Evolutionary conservation across 768 basidiomycete species (phyloP).

Genomic region (Auricularia cornea): DNA sequence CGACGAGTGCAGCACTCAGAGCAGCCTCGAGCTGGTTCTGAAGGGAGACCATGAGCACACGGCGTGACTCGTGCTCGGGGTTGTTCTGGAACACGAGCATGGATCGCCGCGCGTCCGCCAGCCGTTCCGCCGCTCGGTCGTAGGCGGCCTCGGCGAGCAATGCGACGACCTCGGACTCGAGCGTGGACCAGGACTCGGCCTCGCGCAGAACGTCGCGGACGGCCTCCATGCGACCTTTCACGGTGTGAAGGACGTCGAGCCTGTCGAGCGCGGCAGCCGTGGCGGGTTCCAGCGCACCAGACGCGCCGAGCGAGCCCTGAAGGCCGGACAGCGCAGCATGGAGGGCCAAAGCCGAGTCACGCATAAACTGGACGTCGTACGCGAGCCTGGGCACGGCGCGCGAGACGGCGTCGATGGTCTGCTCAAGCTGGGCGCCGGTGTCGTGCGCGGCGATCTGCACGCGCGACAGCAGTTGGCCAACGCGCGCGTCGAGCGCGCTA

Average conservation of each 20-base stretch:
- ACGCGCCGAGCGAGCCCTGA: slow-evolving; percentile 34
- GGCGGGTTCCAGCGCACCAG: slow-evolving; percentile 40
- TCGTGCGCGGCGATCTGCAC: slow-evolving; percentile 85
- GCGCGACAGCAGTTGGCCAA: slow-evolving; percentile 66
- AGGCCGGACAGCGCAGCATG: slow-evolving; percentile 58
- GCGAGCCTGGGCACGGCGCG: slow-evolving; percentile 83
- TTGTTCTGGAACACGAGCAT: slow-evolving; percentile 93
- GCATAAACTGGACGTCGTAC: slow-evolving; percentile 96
- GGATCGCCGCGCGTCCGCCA: slow-evolving; percentile 81
- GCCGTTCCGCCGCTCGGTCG: slow-evolving; percentile 82
- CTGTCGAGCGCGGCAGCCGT: slow-evolving; percentile 65
- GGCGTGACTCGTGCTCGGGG: slow-evolving; percentile 79
- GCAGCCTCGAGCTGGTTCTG: slow-evolving; percentile 95
- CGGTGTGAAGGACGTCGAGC: slow-evolving; percentile 71
- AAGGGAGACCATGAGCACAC: slow-evolving; percentile 79
- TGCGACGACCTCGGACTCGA: slow-evolving; percentile 85
- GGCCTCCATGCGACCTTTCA: slow-evolving; percentile 82
- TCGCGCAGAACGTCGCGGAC: slow-evolving; percentile 85
- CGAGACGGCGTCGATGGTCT: slow-evolving; percentile 86
- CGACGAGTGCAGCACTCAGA: slow-evolving; percentile 81
- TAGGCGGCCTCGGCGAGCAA: slow-evolving; percentile 74
- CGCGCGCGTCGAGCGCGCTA: slow-evolving; percentile 57
- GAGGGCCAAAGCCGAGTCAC: slow-evolving; percentile 77
- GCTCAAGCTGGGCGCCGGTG: slow-evolving; percentile 78
- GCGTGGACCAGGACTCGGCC: slow-evolving; percentile 93